A percentile compares a stretch with the other conserved stretches of the same genome.
Evolutionary conservation across 2,329 filamentous ascomycete species (phyloP).

Genomic region (Aspergillus ruber): DNA sequence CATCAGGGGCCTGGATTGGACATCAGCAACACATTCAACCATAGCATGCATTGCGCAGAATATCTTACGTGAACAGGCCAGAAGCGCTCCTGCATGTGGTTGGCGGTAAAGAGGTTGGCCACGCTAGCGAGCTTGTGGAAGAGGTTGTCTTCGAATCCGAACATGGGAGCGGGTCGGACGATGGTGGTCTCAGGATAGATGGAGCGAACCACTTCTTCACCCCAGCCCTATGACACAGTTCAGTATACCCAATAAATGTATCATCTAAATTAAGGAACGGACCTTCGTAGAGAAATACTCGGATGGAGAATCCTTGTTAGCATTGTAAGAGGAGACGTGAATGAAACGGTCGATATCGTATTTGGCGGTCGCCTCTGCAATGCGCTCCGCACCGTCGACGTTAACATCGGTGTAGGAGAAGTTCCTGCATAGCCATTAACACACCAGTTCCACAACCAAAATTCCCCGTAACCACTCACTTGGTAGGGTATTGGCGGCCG

Average conservation of each 20-base stretch:
- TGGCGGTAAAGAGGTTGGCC: conserved; percentile 78
- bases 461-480: conserved; percentile 50
- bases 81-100: conserved; percentile 87
- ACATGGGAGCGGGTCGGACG: conserved; percentile 86
- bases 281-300: conserved; percentile 92
- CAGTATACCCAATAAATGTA: conserved; percentile 4
- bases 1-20: conserved; percentile 67
- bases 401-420: conserved; percentile 90
- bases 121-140: conserved; percentile 76
- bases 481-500: conserved; percentile 91
- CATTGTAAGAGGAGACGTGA: conserved; percentile 93
- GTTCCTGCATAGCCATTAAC: conserved; percentile 60
- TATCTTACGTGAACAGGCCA: conserved; percentile 76
- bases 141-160: conserved; percentile 89
- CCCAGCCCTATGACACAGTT: conserved; percentile 52
- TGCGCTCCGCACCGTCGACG: conserved; percentile 84
- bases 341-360: conserved; percentile 97
- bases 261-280: conserved; percentile 11
- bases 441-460: background rate
- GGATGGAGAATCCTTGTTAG: conserved; percentile 68
- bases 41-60: background rate
- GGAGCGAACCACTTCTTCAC: conserved; percentile 74
- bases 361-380: conserved; percentile 89
- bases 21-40: background rate
- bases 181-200: conserved; percentile 98